Conservation (phyloP, 345 rosid species). For the Raphanus sativus region DNA sequence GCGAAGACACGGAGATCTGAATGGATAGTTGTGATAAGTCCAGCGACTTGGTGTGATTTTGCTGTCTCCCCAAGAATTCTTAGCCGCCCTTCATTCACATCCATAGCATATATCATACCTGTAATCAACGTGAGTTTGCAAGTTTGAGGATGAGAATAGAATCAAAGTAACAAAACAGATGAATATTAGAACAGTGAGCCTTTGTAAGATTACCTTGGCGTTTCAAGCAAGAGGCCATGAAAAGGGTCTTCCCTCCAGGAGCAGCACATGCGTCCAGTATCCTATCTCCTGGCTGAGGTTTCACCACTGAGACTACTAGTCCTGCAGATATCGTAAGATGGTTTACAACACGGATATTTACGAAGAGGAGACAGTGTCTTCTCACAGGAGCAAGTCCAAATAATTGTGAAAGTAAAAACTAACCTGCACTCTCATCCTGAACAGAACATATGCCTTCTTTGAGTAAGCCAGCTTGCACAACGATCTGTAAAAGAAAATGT, state of each 20-base stretch:
- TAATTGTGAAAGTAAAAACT: conserved; percentile 1
- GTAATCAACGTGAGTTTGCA: conserved; percentile 28
- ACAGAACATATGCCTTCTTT: conserved; percentile 86
- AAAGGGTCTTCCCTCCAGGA: conserved; percentile 95
- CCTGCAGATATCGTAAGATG: no score
- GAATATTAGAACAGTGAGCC: conserved; percentile 1
- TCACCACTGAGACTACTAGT: conserved; percentile 76
- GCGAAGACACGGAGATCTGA: conserved; percentile 70
- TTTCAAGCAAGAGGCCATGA: conserved; percentile 75
- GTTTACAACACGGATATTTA: background rate
- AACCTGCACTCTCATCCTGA: conserved; percentile 99
- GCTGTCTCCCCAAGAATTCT: conserved; percentile 89
- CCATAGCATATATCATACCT: conserved; percentile 83
- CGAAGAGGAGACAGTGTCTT: background rate
- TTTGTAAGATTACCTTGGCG: conserved; percentile 56
- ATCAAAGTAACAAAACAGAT: background rate
- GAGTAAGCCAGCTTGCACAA: conserved; percentile 82
- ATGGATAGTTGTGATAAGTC: conserved; percentile 60
- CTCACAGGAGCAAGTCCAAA: background rate
- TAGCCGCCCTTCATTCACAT: conserved; percentile 82
- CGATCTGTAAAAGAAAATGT: conserved; percentile 46
- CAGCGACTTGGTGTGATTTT: conserved; percentile 64
- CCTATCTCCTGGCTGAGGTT: conserved; percentile 83
- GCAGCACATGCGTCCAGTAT: conserved; percentile 96
- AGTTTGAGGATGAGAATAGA: conserved; percentile 1